Percentiles rank a stretch among this genome's conserved stretches.
These are phyloP conservation scores for Sclerospora graminicola DNA, from an alignment of 352 stramenopile genomes.

Conservation along the genomic window DNA sequence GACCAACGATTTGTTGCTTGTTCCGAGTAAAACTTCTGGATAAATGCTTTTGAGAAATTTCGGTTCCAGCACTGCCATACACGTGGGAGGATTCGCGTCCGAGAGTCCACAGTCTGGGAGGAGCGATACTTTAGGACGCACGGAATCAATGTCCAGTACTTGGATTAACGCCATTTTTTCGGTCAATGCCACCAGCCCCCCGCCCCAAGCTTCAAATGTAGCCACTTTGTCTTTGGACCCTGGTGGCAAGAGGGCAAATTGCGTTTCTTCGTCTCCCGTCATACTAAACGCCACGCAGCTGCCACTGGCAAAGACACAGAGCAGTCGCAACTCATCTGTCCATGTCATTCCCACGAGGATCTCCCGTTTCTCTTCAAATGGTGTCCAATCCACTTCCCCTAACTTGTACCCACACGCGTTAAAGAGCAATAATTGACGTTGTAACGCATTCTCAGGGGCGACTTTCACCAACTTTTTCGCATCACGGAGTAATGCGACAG, in stretches of 20 bases:
- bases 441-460: conserved; percentile 32
- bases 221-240: conserved; percentile 66
- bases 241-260: conserved; percentile 53
- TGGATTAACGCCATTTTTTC: conserved; percentile 79
- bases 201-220: conserved; percentile 66
- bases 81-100: conserved; percentile 65
- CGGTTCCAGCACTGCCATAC: conserved; percentile 89
- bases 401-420: conserved; percentile 62
- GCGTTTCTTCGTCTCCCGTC: conserved; percentile 61
- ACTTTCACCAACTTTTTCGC: conserved; percentile 68
- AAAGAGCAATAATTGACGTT: conserved; percentile 61
- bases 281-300: conserved; percentile 59
- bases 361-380: conserved; percentile 64
- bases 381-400: conserved; percentile 45
- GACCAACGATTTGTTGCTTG: conserved; percentile 85
- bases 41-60: conserved; percentile 86
- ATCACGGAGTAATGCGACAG: conserved; percentile 63
- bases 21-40: conserved; percentile 90
- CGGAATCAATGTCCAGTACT: conserved; percentile 68
- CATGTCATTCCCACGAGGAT: conserved; percentile 62
- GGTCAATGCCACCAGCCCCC: conserved; percentile 65
- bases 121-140: conserved; percentile 64
- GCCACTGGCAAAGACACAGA: conserved; percentile 73
- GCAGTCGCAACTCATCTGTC: conserved; percentile 73
- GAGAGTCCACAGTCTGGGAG: conserved; percentile 65